Percentiles rank a stretch among this genome's conserved stretches.
Conservation (phyloP, 129 eudicot species). For the Flaveria ramosissima region DNA sequence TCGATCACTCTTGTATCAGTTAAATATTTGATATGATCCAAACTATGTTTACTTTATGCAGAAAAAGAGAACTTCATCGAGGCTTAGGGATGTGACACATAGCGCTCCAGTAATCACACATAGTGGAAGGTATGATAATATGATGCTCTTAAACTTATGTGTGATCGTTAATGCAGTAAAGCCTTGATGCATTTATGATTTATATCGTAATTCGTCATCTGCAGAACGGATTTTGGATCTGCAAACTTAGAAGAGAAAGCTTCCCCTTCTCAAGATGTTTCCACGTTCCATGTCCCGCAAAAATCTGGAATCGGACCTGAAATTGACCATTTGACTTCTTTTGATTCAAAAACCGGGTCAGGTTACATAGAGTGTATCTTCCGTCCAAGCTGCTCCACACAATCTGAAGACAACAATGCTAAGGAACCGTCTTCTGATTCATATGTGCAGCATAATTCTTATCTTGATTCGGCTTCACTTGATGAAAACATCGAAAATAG, state of each 20-base stretch:
- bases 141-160: conserved; percentile 4
- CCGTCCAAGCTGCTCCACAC: conserved; percentile 62
- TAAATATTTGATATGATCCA: not conserved
- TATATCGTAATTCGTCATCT: conserved; percentile 16
- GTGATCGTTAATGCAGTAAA: conserved; percentile 11
- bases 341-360: conserved; percentile 49
- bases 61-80: conserved; percentile 57
- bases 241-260: conserved; percentile 38
- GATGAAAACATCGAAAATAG: conserved; percentile 41
- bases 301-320: conserved; percentile 47
- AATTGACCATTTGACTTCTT: conserved; percentile 45
- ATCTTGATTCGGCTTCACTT: conserved; percentile 45
- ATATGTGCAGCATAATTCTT: conserved; percentile 31
- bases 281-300: conserved; percentile 36
- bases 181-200: conserved; percentile 24
- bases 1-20: not conserved
- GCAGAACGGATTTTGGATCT: conserved; percentile 59
- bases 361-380: conserved; percentile 56
- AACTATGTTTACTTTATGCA: conserved; percentile 30
- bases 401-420: conserved; percentile 51
- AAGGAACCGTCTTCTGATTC: conserved; percentile 49
- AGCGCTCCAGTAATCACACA: conserved; percentile 43
- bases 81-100: conserved; percentile 44
- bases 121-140: conserved; percentile 48
- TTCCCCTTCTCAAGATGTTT: conserved; percentile 55